A percentile compares a stretch with the other conserved stretches of the same genome.
These are phyloP conservation scores for Colletotrichum sp. DNA, from an alignment of 2,329 filamentous ascomycete species.

Conservation along the genomic window DNA sequence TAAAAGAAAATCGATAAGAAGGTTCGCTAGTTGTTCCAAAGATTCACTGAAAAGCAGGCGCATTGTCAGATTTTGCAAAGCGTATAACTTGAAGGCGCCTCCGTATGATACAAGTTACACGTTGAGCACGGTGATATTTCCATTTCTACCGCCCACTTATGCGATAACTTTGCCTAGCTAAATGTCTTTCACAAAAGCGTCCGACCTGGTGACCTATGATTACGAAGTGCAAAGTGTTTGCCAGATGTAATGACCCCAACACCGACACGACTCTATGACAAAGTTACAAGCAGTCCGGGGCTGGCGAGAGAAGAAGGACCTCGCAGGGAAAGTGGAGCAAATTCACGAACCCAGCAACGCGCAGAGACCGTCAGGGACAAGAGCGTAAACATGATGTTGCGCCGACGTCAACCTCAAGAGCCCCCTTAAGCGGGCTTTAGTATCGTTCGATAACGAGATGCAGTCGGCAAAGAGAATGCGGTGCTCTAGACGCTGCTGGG, in stretches of 20 bases:
- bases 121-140: accelerated
- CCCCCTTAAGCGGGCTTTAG: accelerated
- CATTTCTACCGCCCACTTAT: neutral
- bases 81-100: neutral
- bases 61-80: accelerated
- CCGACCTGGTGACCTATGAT: accelerated
- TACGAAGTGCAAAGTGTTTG: accelerated
- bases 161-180: accelerated
- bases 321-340: neutral
- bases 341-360: accelerated
- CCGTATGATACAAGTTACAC: accelerated
- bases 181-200: accelerated
- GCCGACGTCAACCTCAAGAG: neutral
- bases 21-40: accelerated
- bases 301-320: neutral
- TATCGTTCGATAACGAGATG: accelerated
- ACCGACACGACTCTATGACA: neutral
- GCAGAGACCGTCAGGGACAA: neutral
- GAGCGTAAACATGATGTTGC: neutral
- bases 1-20: accelerated
- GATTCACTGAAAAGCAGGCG: accelerated
- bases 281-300: neutral
- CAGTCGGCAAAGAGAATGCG: neutral
- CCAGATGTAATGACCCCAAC: neutral
- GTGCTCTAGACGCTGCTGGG: accelerated